Conservation (phyloP, 768 basidiomycete genomes). For the Multifurca ochricompacta region DNA sequence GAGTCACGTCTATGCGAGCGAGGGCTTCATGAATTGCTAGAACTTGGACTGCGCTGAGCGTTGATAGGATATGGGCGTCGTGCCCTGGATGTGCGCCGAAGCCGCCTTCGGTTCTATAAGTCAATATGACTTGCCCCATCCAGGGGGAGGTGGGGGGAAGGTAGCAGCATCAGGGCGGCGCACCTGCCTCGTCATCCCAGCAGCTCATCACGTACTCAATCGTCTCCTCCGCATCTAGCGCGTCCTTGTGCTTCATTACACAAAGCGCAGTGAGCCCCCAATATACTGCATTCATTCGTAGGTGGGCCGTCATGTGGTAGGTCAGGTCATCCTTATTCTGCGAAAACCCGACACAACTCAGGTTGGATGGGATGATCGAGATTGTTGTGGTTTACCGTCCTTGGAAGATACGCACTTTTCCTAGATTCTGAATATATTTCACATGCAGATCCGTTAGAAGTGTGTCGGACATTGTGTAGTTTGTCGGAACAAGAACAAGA, state of each 20-base stretch:
- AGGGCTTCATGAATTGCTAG: constrained; percentile 78
- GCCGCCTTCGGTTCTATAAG: constrained; percentile 46
- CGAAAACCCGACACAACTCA: neutral
- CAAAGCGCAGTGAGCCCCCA: constrained; percentile 91
- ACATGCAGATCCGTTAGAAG: constrained; percentile 56
- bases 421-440: constrained; percentile 67
- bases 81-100: constrained; percentile 92
- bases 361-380: neutral
- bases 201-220: constrained; percentile 88
- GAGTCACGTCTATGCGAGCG: constrained; percentile 58
- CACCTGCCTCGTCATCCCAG: constrained; percentile 88
- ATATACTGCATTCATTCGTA: constrained; percentile 92
- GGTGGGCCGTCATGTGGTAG: constrained; percentile 87
- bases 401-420: constrained; percentile 40
- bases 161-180: constrained; percentile 13
- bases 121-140: neutral
- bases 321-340: constrained; percentile 77
- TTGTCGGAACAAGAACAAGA: too few relatives aligned
- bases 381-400: neutral
- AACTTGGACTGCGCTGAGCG: constrained; percentile 89
- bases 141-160: too few relatives aligned
- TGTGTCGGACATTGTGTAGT: constrained; percentile 15
- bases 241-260: constrained; percentile 71
- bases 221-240: constrained; percentile 76
- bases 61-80: constrained; percentile 82